phyloP scores from a whole-genome alignment of 1,284 basidiomycete genomes.

The Laetiporus sulphureus region DNA sequence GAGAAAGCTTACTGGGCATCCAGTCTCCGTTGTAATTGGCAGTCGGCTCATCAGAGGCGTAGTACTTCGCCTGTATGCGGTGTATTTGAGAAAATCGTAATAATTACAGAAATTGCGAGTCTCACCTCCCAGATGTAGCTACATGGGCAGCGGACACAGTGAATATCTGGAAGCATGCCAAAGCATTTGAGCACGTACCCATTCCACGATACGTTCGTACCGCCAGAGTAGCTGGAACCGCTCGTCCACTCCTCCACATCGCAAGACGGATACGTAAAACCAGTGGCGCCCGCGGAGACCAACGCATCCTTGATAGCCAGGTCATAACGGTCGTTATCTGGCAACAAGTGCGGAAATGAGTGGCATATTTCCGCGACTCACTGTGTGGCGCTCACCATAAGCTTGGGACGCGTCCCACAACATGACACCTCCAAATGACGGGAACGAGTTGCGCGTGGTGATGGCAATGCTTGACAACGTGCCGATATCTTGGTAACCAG shows the following conservation, averaged over 20 bases:
- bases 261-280: constrained; percentile 60
- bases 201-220: constrained; percentile 45
- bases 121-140: constrained; percentile 63
- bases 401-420: constrained; percentile 70
- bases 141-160: neutral
- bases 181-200: constrained; percentile 32
- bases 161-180: neutral
- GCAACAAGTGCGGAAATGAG: constrained; percentile 1
- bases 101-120: constrained; percentile 1
- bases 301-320: constrained; percentile 56
- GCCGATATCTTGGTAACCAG: constrained; percentile 42
- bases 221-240: constrained; percentile 45
- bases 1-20: constrained; percentile 47
- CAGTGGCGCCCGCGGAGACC: constrained; percentile 53
- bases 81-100: neutral
- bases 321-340: constrained; percentile 58
- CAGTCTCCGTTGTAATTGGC: constrained; percentile 50
- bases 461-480: constrained; percentile 45
- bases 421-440: constrained; percentile 69
- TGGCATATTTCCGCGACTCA: neutral
- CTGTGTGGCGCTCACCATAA: constrained; percentile 36
- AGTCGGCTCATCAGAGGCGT: constrained; percentile 41
- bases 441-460: constrained; percentile 55
- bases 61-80: constrained; percentile 53
- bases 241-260: constrained; percentile 45